Base-by-base conservation (phyloP, 306 rosid species). In the Sesbania bispinosa region DNA sequence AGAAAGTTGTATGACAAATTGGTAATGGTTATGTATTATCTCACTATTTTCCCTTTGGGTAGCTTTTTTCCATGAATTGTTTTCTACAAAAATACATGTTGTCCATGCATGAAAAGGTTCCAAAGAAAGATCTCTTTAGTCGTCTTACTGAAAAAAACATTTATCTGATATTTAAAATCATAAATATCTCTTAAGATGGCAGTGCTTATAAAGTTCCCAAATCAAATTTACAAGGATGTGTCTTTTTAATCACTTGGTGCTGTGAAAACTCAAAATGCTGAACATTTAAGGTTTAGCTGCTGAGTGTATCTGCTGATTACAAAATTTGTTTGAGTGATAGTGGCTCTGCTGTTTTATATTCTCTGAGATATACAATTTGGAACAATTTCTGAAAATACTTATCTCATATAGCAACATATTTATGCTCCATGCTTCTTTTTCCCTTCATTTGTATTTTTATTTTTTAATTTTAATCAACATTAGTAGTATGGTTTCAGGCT, bases 401-500 rank as follows among this genome's bases (percentile, higher is more conserved):
- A 46, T 51, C 69, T 33, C 58, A 20, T 46, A 9, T 21, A 10
- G 15, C 41, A 68, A n/a, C 19, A 47, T 65, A 60, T 59, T 42
- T 33, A 16, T 42, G 14, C 33, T 36, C 48, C 55, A n/a, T n/a
- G 2, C 18, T 15, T 7, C 1, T 13, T 4, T n/a, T n/a, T n/a
- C n/a, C n/a, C 4, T 58, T n/a, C 30, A 9, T 60, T 64, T 18
- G 2, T 18, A 35, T 14, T 21, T 38, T 7, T 63, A 15, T 46
- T 29, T 30, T 68, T 43, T 36, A 1, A 21, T n/a, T 35, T 5
- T 7, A 30, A 57, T 50, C 76, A 67, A 83, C 74, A 15, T 23
- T 35, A 47, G 72, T 63, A 68, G 23, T 60, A 26, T 33, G 80
- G 50, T 73, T 66, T 73, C 88, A 95, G 99, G 88, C 69, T 79